Evolutionary conservation across 2,329 filamentous ascomycete species (phyloP).

Genomic region (Septoria linicola): DNA sequence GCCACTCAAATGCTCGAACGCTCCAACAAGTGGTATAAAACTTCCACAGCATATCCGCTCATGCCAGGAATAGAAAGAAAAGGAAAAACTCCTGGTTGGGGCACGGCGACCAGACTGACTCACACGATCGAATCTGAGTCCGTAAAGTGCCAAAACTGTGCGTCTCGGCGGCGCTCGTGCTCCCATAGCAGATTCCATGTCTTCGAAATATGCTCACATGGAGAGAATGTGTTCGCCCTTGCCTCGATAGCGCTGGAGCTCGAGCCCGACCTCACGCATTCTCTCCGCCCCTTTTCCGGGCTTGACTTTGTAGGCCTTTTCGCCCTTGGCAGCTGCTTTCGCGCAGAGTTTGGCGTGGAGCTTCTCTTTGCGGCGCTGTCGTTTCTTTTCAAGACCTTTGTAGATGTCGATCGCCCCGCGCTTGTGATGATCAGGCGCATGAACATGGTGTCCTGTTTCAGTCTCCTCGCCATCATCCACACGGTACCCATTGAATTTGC

Average conservation of each 20-base stretch:
- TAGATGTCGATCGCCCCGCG: slow-evolving; percentile 97
- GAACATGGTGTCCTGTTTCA: slow-evolving; percentile 29
- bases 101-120: slow-evolving; percentile 21
- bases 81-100: too few species aligned
- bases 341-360: slow-evolving; percentile 86
- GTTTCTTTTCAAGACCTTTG: slow-evolving; percentile 92
- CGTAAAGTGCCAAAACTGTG: slow-evolving; percentile 17
- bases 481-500: slow-evolving; percentile 37
- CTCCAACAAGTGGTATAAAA: too few species aligned
- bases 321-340: slow-evolving; percentile 64
- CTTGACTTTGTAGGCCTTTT: slow-evolving; percentile 66
- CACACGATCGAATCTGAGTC: slow-evolving; percentile 8
- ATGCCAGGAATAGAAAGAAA: too few species aligned
- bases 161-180: slow-evolving; percentile 31
- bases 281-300: slow-evolving; percentile 87
- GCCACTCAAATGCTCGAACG: too few species aligned
- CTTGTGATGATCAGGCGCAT: slow-evolving; percentile 60
- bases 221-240: slow-evolving; percentile 56
- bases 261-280: slow-evolving; percentile 87
- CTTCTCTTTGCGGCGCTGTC: slow-evolving; percentile 89
- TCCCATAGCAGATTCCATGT: too few species aligned
- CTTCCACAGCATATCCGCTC: too few species aligned
- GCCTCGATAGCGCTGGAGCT: slow-evolving; percentile 77
- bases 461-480: slow-evolving; percentile 41
- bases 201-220: too few species aligned